Conservation (phyloP, 306 rosid genomes). For the Psophocarpus tetragonolobus region DNA sequence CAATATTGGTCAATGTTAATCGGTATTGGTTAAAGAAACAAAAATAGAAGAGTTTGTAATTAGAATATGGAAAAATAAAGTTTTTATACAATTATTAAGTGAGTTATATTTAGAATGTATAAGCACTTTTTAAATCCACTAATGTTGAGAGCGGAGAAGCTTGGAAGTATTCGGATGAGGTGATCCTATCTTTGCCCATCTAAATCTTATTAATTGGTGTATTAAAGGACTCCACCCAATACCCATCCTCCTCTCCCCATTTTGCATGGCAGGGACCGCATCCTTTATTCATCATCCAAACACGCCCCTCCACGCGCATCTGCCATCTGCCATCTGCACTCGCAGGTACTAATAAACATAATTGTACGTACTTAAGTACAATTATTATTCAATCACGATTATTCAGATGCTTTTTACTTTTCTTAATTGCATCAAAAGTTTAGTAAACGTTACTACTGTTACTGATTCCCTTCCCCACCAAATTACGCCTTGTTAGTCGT, state of each 20-base stretch:
- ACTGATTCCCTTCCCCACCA: background rate
- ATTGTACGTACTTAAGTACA: background rate
- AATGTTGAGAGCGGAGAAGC: background rate
- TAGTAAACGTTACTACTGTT: background rate
- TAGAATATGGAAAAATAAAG: too few relatives aligned
- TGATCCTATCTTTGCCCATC: constrained; percentile 71
- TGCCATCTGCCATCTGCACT: background rate
- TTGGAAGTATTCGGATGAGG: constrained; percentile 54
- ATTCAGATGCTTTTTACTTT: background rate
- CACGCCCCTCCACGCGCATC: constrained; percentile 51
- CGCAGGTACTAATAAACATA: background rate
- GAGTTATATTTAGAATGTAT: background rate
- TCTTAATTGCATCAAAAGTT: background rate
- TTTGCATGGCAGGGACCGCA: constrained; percentile 48
- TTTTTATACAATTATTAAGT: background rate
- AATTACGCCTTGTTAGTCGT: background rate
- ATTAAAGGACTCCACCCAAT: constrained; percentile 69
- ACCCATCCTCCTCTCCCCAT: constrained; percentile 45
- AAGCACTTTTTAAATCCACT: background rate
- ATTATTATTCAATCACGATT: background rate
- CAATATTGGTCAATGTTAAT: too few relatives aligned
- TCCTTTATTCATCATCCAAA: constrained; percentile 24
- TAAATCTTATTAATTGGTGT: constrained; percentile 66
- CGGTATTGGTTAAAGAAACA: too few relatives aligned
- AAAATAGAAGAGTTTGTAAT: too few relatives aligned